Evolutionary conservation across 2,329 filamentous ascomycete genomes (phyloP).

Genomic region (Nigrospora oryzae): DNA sequence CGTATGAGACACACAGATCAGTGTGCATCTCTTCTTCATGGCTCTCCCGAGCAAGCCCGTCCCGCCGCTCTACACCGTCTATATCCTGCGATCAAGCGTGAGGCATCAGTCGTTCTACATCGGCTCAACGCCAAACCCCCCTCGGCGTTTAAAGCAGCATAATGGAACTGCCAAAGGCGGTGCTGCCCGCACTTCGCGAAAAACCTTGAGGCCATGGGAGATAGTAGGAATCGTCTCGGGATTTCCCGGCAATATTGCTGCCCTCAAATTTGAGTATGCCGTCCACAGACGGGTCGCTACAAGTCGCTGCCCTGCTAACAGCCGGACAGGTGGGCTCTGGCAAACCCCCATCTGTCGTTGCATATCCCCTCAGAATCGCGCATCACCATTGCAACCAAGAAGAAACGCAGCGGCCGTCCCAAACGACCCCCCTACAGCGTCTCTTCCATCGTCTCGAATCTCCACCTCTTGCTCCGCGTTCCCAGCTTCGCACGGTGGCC

Average conservation of each 20-base stretch:
- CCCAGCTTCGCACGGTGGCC: slow-evolving; percentile 80
- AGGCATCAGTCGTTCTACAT: slow-evolving; percentile 70
- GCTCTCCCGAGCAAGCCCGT: slow-evolving; percentile 47
- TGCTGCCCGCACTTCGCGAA: slow-evolving; percentile 64
- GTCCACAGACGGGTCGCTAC: background rate
- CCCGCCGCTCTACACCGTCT: slow-evolving; percentile 87
- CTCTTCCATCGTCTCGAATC: slow-evolving; percentile 63
- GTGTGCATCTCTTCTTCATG: slow-evolving; percentile 22
- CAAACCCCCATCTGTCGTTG: slow-evolving; percentile 71
- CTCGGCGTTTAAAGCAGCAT: slow-evolving; percentile 78
- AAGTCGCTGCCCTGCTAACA: slow-evolving; percentile 6
- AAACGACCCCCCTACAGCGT: slow-evolving; percentile 52
- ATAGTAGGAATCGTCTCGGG: slow-evolving; percentile 82
- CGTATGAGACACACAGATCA: background rate
- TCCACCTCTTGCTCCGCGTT: slow-evolving; percentile 73
- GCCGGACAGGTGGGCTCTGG: slow-evolving; percentile 75
- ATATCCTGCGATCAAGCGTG: slow-evolving; percentile 78
- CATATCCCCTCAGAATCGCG: slow-evolving; percentile 63
- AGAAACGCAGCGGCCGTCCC: slow-evolving; percentile 45
- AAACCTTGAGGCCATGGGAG: slow-evolving; percentile 74
- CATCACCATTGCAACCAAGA: slow-evolving; percentile 42
- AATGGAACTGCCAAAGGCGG: slow-evolving; percentile 81
- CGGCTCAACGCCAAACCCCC: slow-evolving; percentile 84
- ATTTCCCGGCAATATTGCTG: slow-evolving; percentile 79
- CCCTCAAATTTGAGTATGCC: slow-evolving; percentile 81